Base-by-base conservation (phyloP, 139 green algal species). In the Yamagishiella unicocca region DNA sequence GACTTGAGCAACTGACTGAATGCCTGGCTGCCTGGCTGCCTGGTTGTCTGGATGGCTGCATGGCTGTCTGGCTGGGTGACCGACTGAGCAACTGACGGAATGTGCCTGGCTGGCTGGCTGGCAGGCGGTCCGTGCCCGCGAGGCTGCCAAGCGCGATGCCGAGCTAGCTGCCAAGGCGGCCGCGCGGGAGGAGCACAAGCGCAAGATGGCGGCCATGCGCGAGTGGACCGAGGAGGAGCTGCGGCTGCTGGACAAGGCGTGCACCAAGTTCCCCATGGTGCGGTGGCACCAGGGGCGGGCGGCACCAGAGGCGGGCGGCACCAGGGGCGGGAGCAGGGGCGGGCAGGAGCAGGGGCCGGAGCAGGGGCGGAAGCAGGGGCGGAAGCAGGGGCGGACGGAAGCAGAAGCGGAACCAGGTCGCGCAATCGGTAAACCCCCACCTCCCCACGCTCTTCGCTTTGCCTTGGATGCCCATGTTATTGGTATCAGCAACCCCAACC, bases 181-280 rank as follows among this genome's bases (percentile, higher is more conserved):
- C 73, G 90, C 83, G 38, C 84, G 80, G 4, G 75, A 91, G 82
- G 86, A 90, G 70, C 86, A 90, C 77, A 33, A 35, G 9, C 85
- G 89, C 68, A 90, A 90, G 74, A 88, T 92, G 80, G 88, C 87
- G 25, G 61, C 76, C 42, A 93, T 94, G 90, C 74, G 84, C 7
- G 94, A 96, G 78, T 98, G 96, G 96, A 90, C n/a, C 0, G 91
- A 95, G 33, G 95, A 98, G 72, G 96, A 99, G 90, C 89, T 99
- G 50, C 93, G 96, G 61, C 93, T 99, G 95, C 93, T 99, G 87
- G 94, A 97, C 82, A 99, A 99, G 90, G 97, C 95, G 4, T 89
- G 98, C 24, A 93, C 90, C 46, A 99, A 98, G 88, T 99, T 95
- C 85, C 97, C 97, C 8, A 93, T 95, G 92, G 94, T 95, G 31